These are phyloP conservation scores for Kwoniella newhampshirensis DNA, from an alignment of 768 basidiomycete genomes.

Conservation along the genomic window DNA sequence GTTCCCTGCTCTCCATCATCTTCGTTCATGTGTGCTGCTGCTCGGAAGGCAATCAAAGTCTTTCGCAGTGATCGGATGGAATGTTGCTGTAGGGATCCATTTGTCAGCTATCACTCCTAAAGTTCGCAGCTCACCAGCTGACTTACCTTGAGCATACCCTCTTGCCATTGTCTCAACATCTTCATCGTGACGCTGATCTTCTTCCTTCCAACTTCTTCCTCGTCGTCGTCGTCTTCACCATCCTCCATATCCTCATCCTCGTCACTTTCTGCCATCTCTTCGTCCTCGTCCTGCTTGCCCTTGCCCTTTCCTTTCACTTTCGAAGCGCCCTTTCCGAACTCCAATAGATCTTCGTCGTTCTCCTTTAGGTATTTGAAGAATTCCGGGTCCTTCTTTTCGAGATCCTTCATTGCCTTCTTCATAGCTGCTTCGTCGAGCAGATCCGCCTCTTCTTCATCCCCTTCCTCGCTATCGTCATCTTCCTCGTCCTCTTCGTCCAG, in stretches of 20 bases:
- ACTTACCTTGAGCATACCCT: slow-evolving; percentile 74
- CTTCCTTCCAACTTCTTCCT: slow-evolving; percentile 48
- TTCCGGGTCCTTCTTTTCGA: slow-evolving; percentile 96
- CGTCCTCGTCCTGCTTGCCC: slow-evolving; percentile 48
- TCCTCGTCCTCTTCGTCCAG: slow-evolving; percentile 41
- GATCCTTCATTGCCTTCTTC: slow-evolving; percentile 75
- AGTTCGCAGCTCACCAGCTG: neutral
- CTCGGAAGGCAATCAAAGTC: slow-evolving; percentile 83
- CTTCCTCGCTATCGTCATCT: slow-evolving; percentile 56
- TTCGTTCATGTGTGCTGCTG: slow-evolving; percentile 85
- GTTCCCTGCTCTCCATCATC: slow-evolving; percentile 62
- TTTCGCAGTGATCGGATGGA: slow-evolving; percentile 81
- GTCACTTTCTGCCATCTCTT: slow-evolving; percentile 57
- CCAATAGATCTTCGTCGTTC: slow-evolving; percentile 86
- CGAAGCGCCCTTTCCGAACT: slow-evolving; percentile 62
- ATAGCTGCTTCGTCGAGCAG: slow-evolving; percentile 62
- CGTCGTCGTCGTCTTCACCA: slow-evolving; percentile 58
- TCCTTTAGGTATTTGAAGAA: slow-evolving; percentile 98
- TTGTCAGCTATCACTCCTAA: neutral
- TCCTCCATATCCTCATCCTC: slow-evolving; percentile 55
- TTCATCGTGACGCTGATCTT: slow-evolving; percentile 55
- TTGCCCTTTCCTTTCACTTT: slow-evolving; percentile 11
- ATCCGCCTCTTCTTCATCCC: slow-evolving; percentile 75
- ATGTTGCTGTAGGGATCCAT: slow-evolving; percentile 61
- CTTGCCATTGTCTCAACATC: slow-evolving; percentile 80